Evolutionary conservation across 2,329 filamentous ascomycete genomes (phyloP), one percentile per base, ranked within the genome.

Genomic region (Zasmidium citrigriseum): DNA sequence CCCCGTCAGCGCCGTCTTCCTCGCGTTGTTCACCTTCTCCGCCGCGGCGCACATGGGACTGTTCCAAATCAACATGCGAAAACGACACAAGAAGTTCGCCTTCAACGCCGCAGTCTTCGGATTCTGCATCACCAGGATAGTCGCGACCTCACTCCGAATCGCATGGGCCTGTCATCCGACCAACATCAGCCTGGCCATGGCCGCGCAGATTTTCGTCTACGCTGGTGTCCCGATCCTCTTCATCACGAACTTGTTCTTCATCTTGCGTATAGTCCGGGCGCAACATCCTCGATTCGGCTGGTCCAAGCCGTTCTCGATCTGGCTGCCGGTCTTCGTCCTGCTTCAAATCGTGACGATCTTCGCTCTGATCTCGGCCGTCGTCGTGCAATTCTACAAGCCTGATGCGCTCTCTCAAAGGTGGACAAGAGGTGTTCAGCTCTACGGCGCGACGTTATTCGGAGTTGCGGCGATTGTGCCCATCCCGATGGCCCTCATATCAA

Each of bases 221-320:
- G 87, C 89, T 0, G 91, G 90, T 45, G 86, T 92, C 16, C 72
- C 96, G 29, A 74, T 96, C 7, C 77, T 96, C 23, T 93, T 90
- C 73, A 76, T 93, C 67, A 78, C 91, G 74, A 95, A 96, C 75
- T 76, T 96, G 45, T 77, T 95, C 68, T 90, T 93, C 70, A 76
- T 87, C 0, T 89, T 91, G 74, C 86, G 91, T 47, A 81, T 96
- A 23, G 74, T 95, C 18, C 83, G 91, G 54, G 88, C 89, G 3
- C 83, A 85, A 47, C 89, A 93, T 68, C 90, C 90, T 0, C 70
- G 72, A 1, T 71, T 91, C 27, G 91, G 90, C 58, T 93, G 90
- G 90, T 81, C 83, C 61, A 78, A 75, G 22, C 66, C 75, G 1
- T 78, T 85, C 22, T 79, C 78, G 1, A 63, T 78, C 20, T 56